These are phyloP conservation scores for Pneumocystis murina DNA, from an alignment of 1,139 yeast species.

Conservation along the genomic window DNA sequence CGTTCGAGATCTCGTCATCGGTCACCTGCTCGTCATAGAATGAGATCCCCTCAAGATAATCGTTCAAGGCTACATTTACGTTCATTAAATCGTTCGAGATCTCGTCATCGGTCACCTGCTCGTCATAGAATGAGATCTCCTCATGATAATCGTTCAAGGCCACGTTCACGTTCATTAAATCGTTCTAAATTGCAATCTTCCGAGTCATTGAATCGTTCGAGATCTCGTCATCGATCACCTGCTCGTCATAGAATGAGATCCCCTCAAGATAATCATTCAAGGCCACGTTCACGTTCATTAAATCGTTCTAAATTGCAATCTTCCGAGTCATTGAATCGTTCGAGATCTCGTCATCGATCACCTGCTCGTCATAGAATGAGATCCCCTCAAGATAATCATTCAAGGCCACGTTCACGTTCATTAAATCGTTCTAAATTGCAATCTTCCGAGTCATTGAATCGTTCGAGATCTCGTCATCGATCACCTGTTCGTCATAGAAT, in stretches of 20 bases:
- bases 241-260: background rate
- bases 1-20: no score
- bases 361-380: background rate
- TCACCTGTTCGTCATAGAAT: background rate
- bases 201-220: background rate
- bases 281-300: background rate
- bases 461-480: background rate
- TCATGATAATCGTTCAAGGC: no score
- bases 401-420: background rate
- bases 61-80: no score
- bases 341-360: background rate
- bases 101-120: no score
- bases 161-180: no score
- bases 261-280: background rate
- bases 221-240: background rate
- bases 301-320: no score
- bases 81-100: no score
- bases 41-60: no score
- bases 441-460: background rate
- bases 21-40: no score
- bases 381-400: background rate
- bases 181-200: no score
- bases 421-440: background rate
- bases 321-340: background rate
- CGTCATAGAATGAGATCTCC: no score